These are phyloP conservation scores for Entoloma clypeatum DNA, from an alignment of 1,284 basidiomycete genomes.

Conservation along the genomic window DNA sequence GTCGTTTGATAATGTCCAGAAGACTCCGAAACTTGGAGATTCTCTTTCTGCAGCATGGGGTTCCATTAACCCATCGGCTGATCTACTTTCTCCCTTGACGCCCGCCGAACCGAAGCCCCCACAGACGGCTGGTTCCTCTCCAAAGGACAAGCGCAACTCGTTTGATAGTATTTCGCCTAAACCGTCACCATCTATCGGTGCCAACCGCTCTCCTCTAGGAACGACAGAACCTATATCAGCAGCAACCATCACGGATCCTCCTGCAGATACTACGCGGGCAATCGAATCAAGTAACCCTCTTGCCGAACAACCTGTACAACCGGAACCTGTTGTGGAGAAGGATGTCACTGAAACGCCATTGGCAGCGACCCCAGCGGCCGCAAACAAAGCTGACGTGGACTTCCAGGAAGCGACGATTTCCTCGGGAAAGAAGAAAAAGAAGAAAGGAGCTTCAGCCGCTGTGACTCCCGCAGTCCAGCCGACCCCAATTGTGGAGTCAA, in stretches of 20 bases:
- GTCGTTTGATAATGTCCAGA: slow-evolving; percentile 7
- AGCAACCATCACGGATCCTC: background rate
- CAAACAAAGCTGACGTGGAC: slow-evolving; percentile 6
- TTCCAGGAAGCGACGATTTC: slow-evolving; percentile 10
- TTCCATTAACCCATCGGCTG: slow-evolving; percentile 8
- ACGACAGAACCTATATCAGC: slow-evolving; percentile 1
- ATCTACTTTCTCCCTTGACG: slow-evolving; percentile 7
- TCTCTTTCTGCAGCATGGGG: slow-evolving; percentile 13
- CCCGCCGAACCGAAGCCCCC: slow-evolving; percentile 7
- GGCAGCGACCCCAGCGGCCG: slow-evolving; percentile 2
- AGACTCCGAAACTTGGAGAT: slow-evolving; percentile 10
- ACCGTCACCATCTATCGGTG: slow-evolving; percentile 12
- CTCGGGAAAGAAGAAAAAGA: slow-evolving; percentile 19
- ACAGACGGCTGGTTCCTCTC: slow-evolving; percentile 5
- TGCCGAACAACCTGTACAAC: too few relatives aligned
- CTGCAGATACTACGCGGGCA: too few relatives aligned
- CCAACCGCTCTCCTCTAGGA: slow-evolving; percentile 12
- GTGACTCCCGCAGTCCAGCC: slow-evolving; percentile 11
- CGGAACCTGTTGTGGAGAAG: slow-evolving; percentile 11
- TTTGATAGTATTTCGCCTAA: slow-evolving; percentile 6
- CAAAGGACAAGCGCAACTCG: slow-evolving; percentile 1
- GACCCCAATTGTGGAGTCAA: background rate
- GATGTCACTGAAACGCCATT: background rate
- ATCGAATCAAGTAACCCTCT: too few relatives aligned
- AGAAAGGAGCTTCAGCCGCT: slow-evolving; percentile 14